These are phyloP conservation scores for Tetrapyrgos nigripes DNA, from an alignment of 1,284 basidiomycete genomes.

Conservation along the genomic window DNA sequence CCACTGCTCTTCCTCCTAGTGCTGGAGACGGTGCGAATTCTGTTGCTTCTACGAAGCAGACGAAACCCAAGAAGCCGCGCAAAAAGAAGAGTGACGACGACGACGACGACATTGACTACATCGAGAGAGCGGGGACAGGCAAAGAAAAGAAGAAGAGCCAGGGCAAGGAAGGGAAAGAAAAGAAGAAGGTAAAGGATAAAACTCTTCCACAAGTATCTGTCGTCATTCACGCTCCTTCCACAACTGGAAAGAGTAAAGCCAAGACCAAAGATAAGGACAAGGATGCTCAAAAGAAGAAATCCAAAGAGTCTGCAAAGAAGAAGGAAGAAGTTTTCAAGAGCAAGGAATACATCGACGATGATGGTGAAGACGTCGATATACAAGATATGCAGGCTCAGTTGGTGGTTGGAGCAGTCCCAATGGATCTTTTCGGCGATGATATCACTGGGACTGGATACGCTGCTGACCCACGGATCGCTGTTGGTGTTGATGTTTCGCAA, in stretches of 20 bases:
- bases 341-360: conserved; percentile 11
- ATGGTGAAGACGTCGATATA: conserved; percentile 12
- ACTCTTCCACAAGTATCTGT: neutral
- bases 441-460: neutral
- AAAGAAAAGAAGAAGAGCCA: conserved; percentile 2
- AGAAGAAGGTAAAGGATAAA: conserved; percentile 12
- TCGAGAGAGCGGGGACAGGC: neutral
- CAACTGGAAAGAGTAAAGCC: neutral
- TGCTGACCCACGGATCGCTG: neutral
- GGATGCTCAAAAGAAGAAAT: conserved; percentile 8
- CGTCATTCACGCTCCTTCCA: neutral
- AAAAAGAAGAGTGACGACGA: conserved; percentile 13
- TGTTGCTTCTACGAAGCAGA: neutral
- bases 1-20: neutral
- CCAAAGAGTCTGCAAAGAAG: neutral
- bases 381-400: neutral
- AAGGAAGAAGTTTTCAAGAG: conserved; percentile 12
- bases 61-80: conserved; percentile 15
- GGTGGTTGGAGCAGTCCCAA: neutral
- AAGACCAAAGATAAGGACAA: neutral
- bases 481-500: neutral
- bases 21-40: neutral
- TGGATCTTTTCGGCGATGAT: neutral
- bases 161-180: conserved; percentile 1
- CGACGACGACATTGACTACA: neutral